Evolutionary conservation across 1,284 basidiomycete genomes (phyloP), one percentile per base, ranked within the genome.

Genomic region (Schizophyllum amplum): DNA sequence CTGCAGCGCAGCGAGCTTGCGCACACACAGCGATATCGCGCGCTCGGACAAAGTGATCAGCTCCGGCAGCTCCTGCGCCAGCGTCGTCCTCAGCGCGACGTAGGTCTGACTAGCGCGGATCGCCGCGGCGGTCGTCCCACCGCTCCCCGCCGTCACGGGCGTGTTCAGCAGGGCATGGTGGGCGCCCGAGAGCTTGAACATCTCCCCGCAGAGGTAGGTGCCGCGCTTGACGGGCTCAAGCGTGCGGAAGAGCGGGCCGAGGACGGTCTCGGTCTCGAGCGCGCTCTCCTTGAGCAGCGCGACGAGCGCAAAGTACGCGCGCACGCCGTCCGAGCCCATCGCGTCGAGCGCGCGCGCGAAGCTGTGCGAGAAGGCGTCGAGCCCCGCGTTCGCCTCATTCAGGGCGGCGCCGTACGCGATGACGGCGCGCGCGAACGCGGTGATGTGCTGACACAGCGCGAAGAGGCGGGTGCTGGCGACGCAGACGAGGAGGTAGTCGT

Each of bases 281-380:
- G 89, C 74, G 23, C 80, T 73, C 27, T 75, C 68, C 48, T 77
- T 74, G 49, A 89, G 75, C n/a, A 88, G 75, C 2, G 68, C 64
- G 17, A 84, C 66, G 67, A 90, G 90, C 2, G 88, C 87, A 57
- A 87, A 83, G 64, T 87, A 90, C 1, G 89, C 86, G 67, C 91
- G 88, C 21, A 69, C 68, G 5, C 68, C 57, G 15, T 62, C 66
- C 11, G 59, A 59, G 4, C 72, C 66, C 0, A 73, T 72, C 57
- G 90, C 71, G 6, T 87, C 87, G 48, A 90, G 84, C 13, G 87
- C 84, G 47, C 75, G 73, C 7, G 80, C 84, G 67, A 90, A 91
- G 27, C 75, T 72, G 49, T 75, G 62, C 3, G 84, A 42, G 33
- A 42, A 42, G 3, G 11, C 13, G 33, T 42, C 33, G 33, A 42